phyloP scores from a whole-genome alignment of 768 basidiomycete species.

The Hericium coralloides region DNA sequence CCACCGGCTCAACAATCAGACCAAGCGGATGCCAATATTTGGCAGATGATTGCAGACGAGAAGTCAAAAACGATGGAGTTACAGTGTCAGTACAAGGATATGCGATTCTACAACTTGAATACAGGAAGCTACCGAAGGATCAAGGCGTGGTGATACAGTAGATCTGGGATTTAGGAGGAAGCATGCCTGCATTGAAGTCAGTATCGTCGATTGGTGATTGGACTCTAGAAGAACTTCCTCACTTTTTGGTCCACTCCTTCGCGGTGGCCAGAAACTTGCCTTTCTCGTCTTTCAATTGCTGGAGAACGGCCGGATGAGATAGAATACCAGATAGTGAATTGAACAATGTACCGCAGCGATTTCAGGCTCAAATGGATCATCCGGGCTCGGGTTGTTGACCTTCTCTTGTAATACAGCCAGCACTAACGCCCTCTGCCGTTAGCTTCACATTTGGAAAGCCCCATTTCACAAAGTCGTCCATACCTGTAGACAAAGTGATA shows the following conservation, averaged over 20 bases:
- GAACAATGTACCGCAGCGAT: constrained; percentile 60
- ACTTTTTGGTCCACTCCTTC: constrained; percentile 86
- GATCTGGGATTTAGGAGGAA: no score
- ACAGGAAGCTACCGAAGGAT: no score
- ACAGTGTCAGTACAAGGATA: no score
- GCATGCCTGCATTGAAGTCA: no score
- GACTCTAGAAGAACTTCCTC: constrained; percentile 12
- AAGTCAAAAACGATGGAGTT: no score
- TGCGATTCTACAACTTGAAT: no score
- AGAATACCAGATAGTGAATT: not conserved
- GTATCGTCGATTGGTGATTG: not conserved
- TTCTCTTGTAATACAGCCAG: constrained; percentile 74
- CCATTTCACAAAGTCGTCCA: constrained; percentile 9
- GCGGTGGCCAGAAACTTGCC: constrained; percentile 66
- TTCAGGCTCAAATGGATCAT: constrained; percentile 84
- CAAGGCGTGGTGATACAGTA: no score
- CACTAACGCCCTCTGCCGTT: constrained; percentile 32
- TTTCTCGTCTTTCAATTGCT: constrained; percentile 75
- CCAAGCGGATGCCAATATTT: no score
- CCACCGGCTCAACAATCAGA: no score
- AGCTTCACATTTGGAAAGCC: not conserved
- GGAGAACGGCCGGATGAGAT: not conserved
- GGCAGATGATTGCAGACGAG: no score
- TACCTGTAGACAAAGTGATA: constrained; percentile 62
- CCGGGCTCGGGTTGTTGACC: constrained; percentile 78